Conservation (phyloP, 2,329 filamentous ascomycete genomes). For the Dichotomopilus funicola region DNA sequence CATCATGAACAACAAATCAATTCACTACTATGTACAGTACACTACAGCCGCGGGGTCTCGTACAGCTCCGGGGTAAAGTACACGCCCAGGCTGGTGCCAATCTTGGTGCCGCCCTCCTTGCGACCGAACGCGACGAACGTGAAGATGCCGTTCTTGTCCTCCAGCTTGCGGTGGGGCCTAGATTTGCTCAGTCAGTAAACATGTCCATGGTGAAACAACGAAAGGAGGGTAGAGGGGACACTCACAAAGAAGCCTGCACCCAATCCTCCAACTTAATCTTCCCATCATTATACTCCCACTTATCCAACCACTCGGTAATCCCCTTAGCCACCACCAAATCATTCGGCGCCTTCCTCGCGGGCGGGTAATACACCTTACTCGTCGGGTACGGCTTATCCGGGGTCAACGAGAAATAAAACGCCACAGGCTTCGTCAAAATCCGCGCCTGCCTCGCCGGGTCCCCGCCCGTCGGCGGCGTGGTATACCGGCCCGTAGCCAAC, state of each 20-base stretch:
- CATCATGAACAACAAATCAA: no score
- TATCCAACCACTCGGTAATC: not conserved
- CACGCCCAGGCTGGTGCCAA: not conserved
- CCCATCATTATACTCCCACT: not conserved
- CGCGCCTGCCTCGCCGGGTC: no score
- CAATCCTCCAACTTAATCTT: not conserved
- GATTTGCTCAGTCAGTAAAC: not conserved
- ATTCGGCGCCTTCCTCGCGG: not conserved
- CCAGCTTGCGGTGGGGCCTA: not conserved
- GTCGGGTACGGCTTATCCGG: not conserved
- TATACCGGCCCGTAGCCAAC: not conserved
- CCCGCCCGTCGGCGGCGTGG: not conserved
- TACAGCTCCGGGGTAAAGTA: not conserved
- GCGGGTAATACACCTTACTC: not conserved
- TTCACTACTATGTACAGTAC: no score
- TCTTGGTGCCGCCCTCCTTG: not conserved
- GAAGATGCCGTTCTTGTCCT: not conserved
- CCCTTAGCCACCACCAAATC: not conserved
- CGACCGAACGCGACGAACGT: not conserved
- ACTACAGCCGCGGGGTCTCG: not conserved
- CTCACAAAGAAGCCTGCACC: not conserved
- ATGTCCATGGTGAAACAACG: not conserved
- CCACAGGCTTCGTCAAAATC: not conserved
- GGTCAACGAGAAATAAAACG: not conserved
- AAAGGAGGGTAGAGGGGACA: not conserved